phyloP scores from a whole-genome alignment of 352 stramenopile genomes.

The Globisporangium cederbergense region DNA sequence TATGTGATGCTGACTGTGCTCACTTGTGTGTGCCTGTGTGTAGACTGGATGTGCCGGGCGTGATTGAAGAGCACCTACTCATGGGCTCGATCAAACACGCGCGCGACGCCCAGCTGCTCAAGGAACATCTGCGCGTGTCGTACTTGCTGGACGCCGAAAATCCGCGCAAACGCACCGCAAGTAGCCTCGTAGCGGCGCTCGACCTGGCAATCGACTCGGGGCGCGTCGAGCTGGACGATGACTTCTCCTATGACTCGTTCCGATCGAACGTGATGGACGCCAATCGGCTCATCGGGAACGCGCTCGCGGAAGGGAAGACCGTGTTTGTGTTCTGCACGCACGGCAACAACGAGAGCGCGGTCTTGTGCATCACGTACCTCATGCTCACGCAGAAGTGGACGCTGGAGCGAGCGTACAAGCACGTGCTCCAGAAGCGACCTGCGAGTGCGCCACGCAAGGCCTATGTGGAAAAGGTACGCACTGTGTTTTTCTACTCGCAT shows the following conservation, averaged over 20 bases:
- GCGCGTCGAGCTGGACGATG: constrained; percentile 60
- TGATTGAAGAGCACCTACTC: constrained; percentile 50
- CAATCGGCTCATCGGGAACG: constrained; percentile 46
- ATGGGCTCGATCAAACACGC: constrained; percentile 61
- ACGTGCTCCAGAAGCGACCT: constrained; percentile 56
- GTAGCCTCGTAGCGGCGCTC: constrained; percentile 15
- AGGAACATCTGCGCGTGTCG: constrained; percentile 41
- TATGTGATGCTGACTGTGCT: not conserved
- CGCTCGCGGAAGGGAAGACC: constrained; percentile 35
- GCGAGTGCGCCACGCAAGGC: constrained; percentile 54
- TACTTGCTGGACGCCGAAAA: constrained; percentile 64
- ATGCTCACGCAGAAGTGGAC: constrained; percentile 59
- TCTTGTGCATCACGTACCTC: constrained; percentile 65
- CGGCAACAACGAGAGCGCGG: constrained; percentile 65
- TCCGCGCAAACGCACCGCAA: constrained; percentile 42
- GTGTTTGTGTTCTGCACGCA: constrained; percentile 74
- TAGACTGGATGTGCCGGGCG: constrained; percentile 60
- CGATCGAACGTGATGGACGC: constrained; percentile 32
- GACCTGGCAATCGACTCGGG: constrained; percentile 29
- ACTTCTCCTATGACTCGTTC: constrained; percentile 61
- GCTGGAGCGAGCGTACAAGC: constrained; percentile 56
- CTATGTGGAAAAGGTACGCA: constrained; percentile 61
- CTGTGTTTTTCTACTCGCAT: not conserved
- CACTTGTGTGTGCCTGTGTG: not conserved
- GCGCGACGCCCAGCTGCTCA: constrained; percentile 48